Conservation (phyloP, 2,329 filamentous ascomycete species). For the Xylaria sp. region DNA sequence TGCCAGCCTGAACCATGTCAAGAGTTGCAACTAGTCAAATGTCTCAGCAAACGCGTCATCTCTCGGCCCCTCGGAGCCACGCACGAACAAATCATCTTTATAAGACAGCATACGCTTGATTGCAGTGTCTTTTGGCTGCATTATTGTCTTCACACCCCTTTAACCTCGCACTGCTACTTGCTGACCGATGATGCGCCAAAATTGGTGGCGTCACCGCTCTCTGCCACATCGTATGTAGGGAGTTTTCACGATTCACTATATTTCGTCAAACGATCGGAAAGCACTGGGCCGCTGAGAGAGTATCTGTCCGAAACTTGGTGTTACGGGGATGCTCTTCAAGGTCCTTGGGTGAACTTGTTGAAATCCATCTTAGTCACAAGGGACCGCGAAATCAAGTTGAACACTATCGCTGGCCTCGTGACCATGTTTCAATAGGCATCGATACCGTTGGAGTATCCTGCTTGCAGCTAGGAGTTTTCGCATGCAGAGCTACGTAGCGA, state of each 20-base stretch:
- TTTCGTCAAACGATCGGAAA: neutral
- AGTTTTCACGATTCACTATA: neutral
- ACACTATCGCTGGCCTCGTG: neutral
- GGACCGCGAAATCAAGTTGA: no score
- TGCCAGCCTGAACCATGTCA: neutral
- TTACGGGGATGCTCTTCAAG: neutral
- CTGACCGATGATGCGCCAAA: constrained; percentile 11
- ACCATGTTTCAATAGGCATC: neutral
- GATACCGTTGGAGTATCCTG: neutral
- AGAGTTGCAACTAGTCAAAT: neutral
- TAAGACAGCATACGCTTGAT: neutral
- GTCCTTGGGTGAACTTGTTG: neutral
- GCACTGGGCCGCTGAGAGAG: neutral
- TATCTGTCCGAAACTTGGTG: neutral
- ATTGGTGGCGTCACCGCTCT: constrained; percentile 8
- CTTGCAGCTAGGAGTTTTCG: neutral
- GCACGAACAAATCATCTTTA: neutral
- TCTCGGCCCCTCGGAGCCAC: neutral
- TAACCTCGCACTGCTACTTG: constrained; percentile 7
- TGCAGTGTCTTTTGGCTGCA: neutral
- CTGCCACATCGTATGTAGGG: constrained; percentile 4
- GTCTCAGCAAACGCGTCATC: neutral
- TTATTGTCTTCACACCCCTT: neutral
- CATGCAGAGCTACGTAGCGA: neutral
- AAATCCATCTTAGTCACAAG: no score